Base-by-base conservation (phyloP, 2,329 filamentous ascomycete species). In the Paracamarosporium sp. region DNA sequence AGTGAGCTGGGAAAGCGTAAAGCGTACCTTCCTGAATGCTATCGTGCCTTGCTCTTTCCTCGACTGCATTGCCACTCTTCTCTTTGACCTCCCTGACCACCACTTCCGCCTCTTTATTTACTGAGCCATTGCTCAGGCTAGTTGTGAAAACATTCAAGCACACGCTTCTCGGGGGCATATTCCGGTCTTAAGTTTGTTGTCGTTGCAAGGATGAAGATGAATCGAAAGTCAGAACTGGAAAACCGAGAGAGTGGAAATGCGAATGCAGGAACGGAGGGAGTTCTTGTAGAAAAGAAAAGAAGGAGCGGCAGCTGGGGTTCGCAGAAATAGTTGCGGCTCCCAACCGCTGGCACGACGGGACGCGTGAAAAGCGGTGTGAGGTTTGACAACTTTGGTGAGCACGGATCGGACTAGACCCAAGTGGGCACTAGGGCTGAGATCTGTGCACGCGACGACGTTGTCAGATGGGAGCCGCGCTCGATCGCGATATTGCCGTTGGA, bases 281-380 rank as follows among this genome's bases (percentile, higher is more conserved):
- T 53, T 48, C 59, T 62, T 50, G 25, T 38, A 53, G 47, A 57
- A 45, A 54, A 48, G 58, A 65, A 62, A 63, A 62, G 67, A 70
- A 64, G 66, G 65, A 62, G 50, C 62, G 59, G 59, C 63, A 61
- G 59, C 58, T 59, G 63, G 62, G 59, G 51, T 60, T 59, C 56
- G 61, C 61, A 67, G 55, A 57, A 57, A 60, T 57, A 62, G 43
- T 53, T 63, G 61, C 61, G 58, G 60, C 53, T 59, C 48, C 64
- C 59, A 67, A 27, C 48, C 36, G 48, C 48, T 31, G 25, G 47
- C 69, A 69, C 62, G 64, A 48, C 47, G 47, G 33, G 66, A 65
- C 27, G 33, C 59, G 53, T 69, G 70, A 75, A 72, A 72, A 73
- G 72, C 71, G 71, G 72, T 75, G 70, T 73, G 71, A 72, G 70